Evolutionary conservation across 257 asterid genomes (phyloP).

Genomic region (Solanum paucissectum): DNA sequence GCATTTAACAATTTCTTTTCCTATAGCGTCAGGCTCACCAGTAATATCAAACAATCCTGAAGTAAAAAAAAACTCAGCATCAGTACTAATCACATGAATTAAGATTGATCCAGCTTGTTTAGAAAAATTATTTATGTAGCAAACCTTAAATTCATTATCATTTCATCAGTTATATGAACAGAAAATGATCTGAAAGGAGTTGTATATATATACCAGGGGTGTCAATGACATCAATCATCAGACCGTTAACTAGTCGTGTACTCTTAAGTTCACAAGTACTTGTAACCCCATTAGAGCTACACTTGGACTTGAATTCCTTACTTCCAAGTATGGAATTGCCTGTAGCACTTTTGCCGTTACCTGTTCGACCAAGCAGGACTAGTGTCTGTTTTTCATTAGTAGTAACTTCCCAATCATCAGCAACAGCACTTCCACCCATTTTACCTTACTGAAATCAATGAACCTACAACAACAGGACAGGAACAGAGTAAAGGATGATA

Average conservation of each 20-base stretch:
- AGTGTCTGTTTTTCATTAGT: constrained; percentile 34
- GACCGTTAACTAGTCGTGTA: constrained; percentile 40
- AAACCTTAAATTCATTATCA: neutral
- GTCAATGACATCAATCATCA: constrained; percentile 54
- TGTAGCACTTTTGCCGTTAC: constrained; percentile 82
- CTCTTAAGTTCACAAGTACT: constrained; percentile 52
- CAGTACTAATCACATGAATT: neutral
- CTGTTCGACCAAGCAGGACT: constrained; percentile 67
- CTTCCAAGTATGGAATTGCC: constrained; percentile 56
- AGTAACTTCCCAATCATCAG: constrained; percentile 66
- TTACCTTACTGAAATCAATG: neutral
- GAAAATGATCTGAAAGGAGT: neutral
- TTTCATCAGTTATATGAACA: neutral
- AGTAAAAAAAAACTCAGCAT: neutral
- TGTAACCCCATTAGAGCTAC: constrained; percentile 67
- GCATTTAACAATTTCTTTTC: constrained; percentile 57
- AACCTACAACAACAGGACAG: neutral
- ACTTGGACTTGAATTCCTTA: constrained; percentile 49
- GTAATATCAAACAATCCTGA: constrained; percentile 54
- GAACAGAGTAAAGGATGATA: neutral
- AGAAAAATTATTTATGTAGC: too few species aligned
- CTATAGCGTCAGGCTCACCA: constrained; percentile 27
- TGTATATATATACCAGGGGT: constrained; percentile 42
- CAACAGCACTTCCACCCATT: constrained; percentile 65
- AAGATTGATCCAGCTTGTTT: neutral